Evolutionary conservation across 2,329 filamentous ascomycete genomes (phyloP), one percentile per base, ranked within the genome.

Genomic region (Dryadomyces quercivorus): DNA sequence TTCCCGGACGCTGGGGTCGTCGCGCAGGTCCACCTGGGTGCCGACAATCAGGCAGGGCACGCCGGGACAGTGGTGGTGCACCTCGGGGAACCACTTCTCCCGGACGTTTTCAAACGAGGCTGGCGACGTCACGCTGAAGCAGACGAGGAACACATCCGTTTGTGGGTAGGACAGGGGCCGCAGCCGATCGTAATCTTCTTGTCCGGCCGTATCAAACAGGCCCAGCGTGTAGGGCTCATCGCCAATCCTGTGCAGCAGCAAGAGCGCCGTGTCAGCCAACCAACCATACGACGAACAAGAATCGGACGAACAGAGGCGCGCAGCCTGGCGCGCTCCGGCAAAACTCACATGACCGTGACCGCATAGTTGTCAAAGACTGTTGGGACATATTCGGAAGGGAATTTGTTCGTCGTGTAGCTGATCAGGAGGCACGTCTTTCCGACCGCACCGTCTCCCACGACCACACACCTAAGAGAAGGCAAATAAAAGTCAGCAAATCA

Each of bases 311-410:
- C 4, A 31, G 8, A 31, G 26, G 26, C 26, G 26, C 26, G 26
- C 26, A 31, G 26, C 26, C 26, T 31, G 4, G 8, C 4, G 26
- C 26, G 4, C 26, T 31, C 26, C 26, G 26, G 4, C 12, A 45
- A 45, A 55, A 85, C 90, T 84, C 80, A 96, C 93, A 98, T 98
- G 63, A 98, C 93, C 62, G 93, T 98, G 69, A 98, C 93, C 56
- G 93, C 93, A 80, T 98, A 98, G 75, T 98, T 98, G 73, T 98
- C 93, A 72, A 98, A 98, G 60, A 98, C 93, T 34, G 93, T 98
- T 52, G 93, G 93, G 56, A 98, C 93, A 72, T 98, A 98, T 91
- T 98, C 93, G 65, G 91, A 96, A 40, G 93, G 93, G 72, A 98
- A 98, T 67, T 97, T 97, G 80, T 98, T 98, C 61, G 93, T 98